phyloP scores from a whole-genome alignment of 805 yeast species.

The Metschnikowia arizonensis region DNA sequence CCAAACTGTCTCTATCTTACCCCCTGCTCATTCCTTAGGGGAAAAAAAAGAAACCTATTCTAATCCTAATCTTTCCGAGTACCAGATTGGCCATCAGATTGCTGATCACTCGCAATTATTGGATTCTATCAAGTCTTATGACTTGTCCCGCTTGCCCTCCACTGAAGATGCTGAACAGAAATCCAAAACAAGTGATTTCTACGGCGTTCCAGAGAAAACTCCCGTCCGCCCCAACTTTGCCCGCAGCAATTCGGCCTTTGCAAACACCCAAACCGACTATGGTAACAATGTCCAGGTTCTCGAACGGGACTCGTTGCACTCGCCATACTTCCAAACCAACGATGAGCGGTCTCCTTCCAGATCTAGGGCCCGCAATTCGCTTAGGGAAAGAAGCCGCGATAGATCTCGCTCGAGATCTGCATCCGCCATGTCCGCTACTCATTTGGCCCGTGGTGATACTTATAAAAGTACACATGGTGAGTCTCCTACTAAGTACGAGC shows the following conservation, averaged over 20 bases:
- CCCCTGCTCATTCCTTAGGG: slow-evolving; percentile 5
- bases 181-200: slow-evolving; percentile 13
- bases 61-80: slow-evolving; percentile 43
- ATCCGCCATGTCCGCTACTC: slow-evolving; percentile 39
- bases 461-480: slow-evolving; percentile 55
- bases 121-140: slow-evolving; percentile 33
- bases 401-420: slow-evolving; percentile 26
- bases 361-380: slow-evolving; percentile 26
- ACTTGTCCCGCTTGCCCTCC: slow-evolving; percentile 25
- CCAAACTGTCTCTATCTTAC: slow-evolving; percentile 4
- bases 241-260: slow-evolving; percentile 12
- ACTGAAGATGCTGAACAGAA: slow-evolving; percentile 15
- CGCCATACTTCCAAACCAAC: slow-evolving; percentile 17
- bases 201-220: slow-evolving; percentile 8
- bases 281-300: slow-evolving; percentile 13
- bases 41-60: slow-evolving; percentile 25
- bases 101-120: slow-evolving; percentile 34
- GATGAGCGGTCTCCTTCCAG: slow-evolving; percentile 23
- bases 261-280: slow-evolving; percentile 7
- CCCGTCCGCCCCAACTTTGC: slow-evolving; percentile 10
- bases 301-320: slow-evolving; percentile 18
- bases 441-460: slow-evolving; percentile 74
- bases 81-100: slow-evolving; percentile 40
- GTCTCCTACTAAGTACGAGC: slow-evolving; percentile 41
- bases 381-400: slow-evolving; percentile 11